Evolutionary conservation across 139 green algal genomes (phyloP).

Genomic region (Coelastrella sp.): DNA sequence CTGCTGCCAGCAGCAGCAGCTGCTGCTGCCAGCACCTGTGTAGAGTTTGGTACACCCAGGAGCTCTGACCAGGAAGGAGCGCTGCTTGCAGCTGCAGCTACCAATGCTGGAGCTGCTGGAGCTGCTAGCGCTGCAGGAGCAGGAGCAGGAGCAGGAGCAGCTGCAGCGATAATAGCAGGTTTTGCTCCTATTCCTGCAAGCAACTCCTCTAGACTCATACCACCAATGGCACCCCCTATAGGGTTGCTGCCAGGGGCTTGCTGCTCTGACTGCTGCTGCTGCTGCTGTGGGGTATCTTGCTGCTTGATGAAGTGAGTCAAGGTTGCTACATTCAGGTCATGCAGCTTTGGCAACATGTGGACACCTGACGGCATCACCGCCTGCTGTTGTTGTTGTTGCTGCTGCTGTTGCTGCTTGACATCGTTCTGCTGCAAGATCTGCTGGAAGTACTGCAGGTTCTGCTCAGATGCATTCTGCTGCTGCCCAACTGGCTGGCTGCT

Average conservation of each 20-base stretch:
- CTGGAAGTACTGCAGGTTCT: neutral
- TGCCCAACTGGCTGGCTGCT: too few species aligned
- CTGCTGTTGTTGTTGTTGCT: neutral
- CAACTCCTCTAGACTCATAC: conserved; percentile 10
- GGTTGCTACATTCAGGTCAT: neutral
- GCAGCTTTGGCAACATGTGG: conserved; percentile 4
- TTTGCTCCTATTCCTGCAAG: neutral
- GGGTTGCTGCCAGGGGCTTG: neutral
- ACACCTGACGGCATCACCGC: too few species aligned
- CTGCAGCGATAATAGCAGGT: neutral
- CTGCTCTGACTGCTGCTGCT: conserved; percentile 12
- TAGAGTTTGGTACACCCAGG: neutral
- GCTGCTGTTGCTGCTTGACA: neutral
- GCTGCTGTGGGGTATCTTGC: neutral
- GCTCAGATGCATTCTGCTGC: too few species aligned
- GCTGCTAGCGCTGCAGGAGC: neutral
- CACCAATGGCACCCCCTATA: neutral
- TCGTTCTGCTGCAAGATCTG: conserved; percentile 31
- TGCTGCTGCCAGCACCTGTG: neutral
- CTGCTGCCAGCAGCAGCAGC: neutral
- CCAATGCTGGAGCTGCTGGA: neutral
- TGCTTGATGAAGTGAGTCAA: neutral
- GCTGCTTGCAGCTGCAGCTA: neutral
- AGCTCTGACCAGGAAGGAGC: neutral
- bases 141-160: neutral